A percentile compares a stretch with the other conserved stretches of the same genome.
phyloP scores from a whole-genome alignment of 441 rosid species.

The Breynia disticha region DNA sequence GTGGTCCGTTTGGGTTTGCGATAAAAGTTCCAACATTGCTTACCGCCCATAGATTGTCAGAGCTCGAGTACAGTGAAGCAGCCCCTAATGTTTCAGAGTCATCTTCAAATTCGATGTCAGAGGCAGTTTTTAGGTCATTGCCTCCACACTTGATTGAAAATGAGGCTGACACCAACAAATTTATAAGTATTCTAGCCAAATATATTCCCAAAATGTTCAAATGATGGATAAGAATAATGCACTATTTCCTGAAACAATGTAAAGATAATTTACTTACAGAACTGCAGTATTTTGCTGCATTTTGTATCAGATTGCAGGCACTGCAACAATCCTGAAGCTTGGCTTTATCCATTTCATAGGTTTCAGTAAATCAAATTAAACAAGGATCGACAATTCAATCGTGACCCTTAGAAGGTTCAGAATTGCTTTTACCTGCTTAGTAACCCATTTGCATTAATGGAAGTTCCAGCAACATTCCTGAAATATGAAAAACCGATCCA shows the following conservation, averaged over 20 bases:
- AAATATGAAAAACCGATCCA: conserved; percentile 3
- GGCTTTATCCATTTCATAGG: conserved; percentile 21
- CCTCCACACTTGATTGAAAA: conserved; percentile 46
- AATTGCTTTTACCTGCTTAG: conserved; percentile 18
- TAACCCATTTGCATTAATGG: conserved; percentile 24
- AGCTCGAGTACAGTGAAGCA: conserved; percentile 30
- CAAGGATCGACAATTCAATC: too few relatives aligned
- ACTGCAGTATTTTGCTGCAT: conserved; percentile 29
- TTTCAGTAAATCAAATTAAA: too few relatives aligned
- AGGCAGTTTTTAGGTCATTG: conserved; percentile 26
- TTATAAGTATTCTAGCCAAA: not conserved
- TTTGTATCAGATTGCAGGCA: conserved; percentile 30
- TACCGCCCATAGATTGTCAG: conserved; percentile 30
- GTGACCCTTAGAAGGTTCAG: too few relatives aligned
- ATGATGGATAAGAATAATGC: not conserved
- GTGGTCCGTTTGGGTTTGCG: conserved; percentile 28
- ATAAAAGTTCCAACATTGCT: conserved; percentile 32
- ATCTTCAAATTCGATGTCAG: conserved; percentile 23
- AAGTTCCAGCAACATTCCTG: conserved; percentile 44
- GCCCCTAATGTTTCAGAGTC: conserved; percentile 29
- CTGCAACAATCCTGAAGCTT: conserved; percentile 28
- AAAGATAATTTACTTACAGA: conserved; percentile 24
- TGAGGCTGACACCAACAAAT: conserved; percentile 27
- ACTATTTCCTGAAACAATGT: too few relatives aligned
- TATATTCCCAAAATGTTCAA: not conserved